Conservation (phyloP, 768 basidiomycete genomes). For the Tephrocybe sp. region DNA sequence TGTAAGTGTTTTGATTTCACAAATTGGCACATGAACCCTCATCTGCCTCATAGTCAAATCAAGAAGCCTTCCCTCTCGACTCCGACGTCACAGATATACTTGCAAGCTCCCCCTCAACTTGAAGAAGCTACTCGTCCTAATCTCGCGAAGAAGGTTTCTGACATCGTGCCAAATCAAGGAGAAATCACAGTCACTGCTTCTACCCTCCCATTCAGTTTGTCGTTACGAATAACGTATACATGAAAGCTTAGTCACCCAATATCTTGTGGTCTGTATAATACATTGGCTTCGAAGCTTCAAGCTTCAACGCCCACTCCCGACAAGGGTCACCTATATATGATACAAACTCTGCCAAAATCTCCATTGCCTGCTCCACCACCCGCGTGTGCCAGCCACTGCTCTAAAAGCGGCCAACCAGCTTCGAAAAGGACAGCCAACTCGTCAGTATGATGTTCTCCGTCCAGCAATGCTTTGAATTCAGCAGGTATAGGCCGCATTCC, state of each 20-base stretch:
- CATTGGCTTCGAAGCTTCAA: too few species aligned
- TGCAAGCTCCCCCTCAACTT: conserved; percentile 90
- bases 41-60: conserved; percentile 67
- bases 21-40: neutral
- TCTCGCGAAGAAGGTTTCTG: conserved; percentile 79
- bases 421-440: conserved; percentile 83
- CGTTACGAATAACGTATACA: conserved; percentile 59
- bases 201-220: conserved; percentile 83
- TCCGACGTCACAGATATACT: conserved; percentile 75
- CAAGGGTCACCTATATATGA: conserved; percentile 64
- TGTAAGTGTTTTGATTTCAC: conserved; percentile 51
- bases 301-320: too few species aligned
- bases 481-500: conserved; percentile 43
- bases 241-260: too few species aligned
- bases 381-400: conserved; percentile 62
- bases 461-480: conserved; percentile 58
- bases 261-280: too few species aligned
- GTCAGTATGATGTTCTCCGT: conserved; percentile 91
- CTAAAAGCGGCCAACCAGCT: conserved; percentile 78
- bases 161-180: conserved; percentile 73
- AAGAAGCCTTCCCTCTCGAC: conserved; percentile 92
- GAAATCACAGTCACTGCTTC: conserved; percentile 88
- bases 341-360: conserved; percentile 71
- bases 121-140: conserved; percentile 90
- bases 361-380: conserved; percentile 62